These are phyloP conservation scores for Tetrapisispora iriomotensis DNA, from an alignment of 805 yeast genomes.

Conservation along the genomic window DNA sequence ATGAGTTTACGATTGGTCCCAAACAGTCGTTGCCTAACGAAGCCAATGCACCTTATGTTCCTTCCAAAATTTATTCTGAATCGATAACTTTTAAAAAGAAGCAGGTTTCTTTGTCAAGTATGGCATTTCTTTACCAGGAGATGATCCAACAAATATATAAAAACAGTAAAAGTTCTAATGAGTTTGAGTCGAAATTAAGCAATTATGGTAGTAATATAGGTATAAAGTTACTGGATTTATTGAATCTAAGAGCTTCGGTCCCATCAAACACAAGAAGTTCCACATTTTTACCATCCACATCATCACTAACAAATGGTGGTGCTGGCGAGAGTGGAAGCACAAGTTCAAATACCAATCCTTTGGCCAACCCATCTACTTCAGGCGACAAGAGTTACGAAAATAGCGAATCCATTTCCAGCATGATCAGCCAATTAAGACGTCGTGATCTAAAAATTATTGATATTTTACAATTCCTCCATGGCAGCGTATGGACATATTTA, in stretches of 20 bases:
- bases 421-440: constrained; percentile 22
- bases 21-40: constrained; percentile 23
- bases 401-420: constrained; percentile 15
- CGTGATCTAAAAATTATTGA: constrained; percentile 62
- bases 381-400: constrained; percentile 3
- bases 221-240: constrained; percentile 53
- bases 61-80: constrained; percentile 19
- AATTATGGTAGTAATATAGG: constrained; percentile 76
- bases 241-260: constrained; percentile 25
- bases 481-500: constrained; percentile 61
- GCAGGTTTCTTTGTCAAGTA: constrained; percentile 58
- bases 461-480: constrained; percentile 61
- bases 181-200: constrained; percentile 51
- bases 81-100: constrained; percentile 16
- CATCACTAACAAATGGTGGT: not conserved
- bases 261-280: constrained; percentile 17
- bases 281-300: constrained; percentile 8
- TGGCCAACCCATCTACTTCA: not conserved
- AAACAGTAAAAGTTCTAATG: constrained; percentile 53
- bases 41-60: constrained; percentile 9
- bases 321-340: not conserved
- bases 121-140: constrained; percentile 65
- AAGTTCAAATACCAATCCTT: not conserved
- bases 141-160: constrained; percentile 54
- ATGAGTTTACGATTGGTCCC: constrained; percentile 25